A percentile compares a stretch with the other conserved stretches of the same genome.
These are phyloP conservation scores for Crithidia expoeki DNA, from an alignment of 208 protist species.

Conservation along the genomic window DNA sequence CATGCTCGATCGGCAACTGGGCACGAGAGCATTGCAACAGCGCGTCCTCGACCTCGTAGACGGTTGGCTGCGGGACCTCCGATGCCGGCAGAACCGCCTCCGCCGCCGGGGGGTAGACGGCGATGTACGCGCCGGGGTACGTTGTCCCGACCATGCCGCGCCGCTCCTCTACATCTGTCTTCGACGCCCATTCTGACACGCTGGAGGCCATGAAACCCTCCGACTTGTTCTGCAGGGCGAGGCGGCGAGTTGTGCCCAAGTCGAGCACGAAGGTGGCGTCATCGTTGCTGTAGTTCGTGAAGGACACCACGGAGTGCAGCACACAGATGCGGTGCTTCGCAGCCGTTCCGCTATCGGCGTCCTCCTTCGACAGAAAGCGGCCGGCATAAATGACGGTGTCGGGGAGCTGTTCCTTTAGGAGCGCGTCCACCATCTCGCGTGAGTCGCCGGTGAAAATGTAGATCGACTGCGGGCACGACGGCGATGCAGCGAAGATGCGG, in stretches of 20 bases:
- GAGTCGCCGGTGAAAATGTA: slow-evolving; percentile 74
- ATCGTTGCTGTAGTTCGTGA: slow-evolving; percentile 54
- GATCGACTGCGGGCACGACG: slow-evolving; percentile 54
- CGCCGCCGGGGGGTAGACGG: slow-evolving; percentile 67
- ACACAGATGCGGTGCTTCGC: slow-evolving; percentile 75
- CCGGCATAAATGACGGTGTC: slow-evolving; percentile 63
- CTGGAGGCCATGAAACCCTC: slow-evolving; percentile 77
- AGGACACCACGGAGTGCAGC: slow-evolving; percentile 29
- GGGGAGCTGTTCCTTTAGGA: slow-evolving; percentile 49
- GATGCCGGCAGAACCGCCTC: slow-evolving; percentile 49
- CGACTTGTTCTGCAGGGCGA: slow-evolving; percentile 56
- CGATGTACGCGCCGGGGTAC: slow-evolving; percentile 69
- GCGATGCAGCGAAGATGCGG: slow-evolving; percentile 35
- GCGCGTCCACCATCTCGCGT: slow-evolving; percentile 54
- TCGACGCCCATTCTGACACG: slow-evolving; percentile 75
- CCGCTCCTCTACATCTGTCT: slow-evolving; percentile 66
- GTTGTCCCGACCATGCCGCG: slow-evolving; percentile 42
- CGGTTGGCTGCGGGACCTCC: slow-evolving; percentile 34
- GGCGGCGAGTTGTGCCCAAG: slow-evolving; percentile 68
- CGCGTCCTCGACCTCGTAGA: slow-evolving; percentile 72
- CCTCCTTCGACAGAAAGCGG: slow-evolving; percentile 42
- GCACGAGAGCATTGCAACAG: slow-evolving; percentile 79
- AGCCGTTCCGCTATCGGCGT: slow-evolving; percentile 6
- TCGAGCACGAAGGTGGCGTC: slow-evolving; percentile 80
- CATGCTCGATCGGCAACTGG: slow-evolving; percentile 53